Conservation (phyloP, 768 basidiomycete genomes). For the Lepiota venenata region DNA sequence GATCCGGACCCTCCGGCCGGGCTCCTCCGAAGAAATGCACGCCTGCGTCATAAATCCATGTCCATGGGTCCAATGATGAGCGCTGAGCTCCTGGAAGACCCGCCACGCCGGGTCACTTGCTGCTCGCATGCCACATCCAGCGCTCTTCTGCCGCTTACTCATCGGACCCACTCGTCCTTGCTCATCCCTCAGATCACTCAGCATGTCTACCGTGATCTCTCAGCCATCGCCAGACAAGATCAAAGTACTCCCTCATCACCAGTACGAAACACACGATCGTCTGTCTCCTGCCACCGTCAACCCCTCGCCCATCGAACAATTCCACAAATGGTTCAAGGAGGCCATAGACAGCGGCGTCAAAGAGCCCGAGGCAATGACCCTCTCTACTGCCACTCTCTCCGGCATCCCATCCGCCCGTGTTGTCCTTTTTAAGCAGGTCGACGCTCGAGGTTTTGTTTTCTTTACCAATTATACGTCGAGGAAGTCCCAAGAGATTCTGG, state of each 20-base stretch:
- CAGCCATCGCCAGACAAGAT: slow-evolving; percentile 50
- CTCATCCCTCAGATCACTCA: neutral
- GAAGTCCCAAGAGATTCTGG: slow-evolving; percentile 78
- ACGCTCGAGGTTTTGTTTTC: slow-evolving; percentile 88
- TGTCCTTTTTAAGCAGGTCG: slow-evolving; percentile 91
- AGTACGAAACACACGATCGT: slow-evolving; percentile 66
- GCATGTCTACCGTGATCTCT: slow-evolving; percentile 42
- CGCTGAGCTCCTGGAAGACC: no score
- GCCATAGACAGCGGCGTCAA: slow-evolving; percentile 49
- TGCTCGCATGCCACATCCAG: neutral
- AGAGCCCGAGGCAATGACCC: slow-evolving; percentile 89
- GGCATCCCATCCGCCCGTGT: slow-evolving; percentile 87
- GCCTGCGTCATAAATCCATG: no score
- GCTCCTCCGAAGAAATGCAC: neutral
- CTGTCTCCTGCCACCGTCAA: slow-evolving; percentile 60
- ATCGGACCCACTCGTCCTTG: neutral
- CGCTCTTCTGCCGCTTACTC: neutral
- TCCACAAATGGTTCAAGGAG: slow-evolving; percentile 81
- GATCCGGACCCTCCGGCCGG: slow-evolving; percentile 16
- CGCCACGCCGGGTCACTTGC: no score
- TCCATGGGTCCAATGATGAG: no score
- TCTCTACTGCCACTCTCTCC: slow-evolving; percentile 65
- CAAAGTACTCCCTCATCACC: slow-evolving; percentile 68
- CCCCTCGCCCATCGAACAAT: slow-evolving; percentile 78
- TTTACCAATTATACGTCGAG: slow-evolving; percentile 96